These are phyloP conservation scores for Cyathus striatus DNA, from an alignment of 768 basidiomycete genomes.

Conservation along the genomic window DNA sequence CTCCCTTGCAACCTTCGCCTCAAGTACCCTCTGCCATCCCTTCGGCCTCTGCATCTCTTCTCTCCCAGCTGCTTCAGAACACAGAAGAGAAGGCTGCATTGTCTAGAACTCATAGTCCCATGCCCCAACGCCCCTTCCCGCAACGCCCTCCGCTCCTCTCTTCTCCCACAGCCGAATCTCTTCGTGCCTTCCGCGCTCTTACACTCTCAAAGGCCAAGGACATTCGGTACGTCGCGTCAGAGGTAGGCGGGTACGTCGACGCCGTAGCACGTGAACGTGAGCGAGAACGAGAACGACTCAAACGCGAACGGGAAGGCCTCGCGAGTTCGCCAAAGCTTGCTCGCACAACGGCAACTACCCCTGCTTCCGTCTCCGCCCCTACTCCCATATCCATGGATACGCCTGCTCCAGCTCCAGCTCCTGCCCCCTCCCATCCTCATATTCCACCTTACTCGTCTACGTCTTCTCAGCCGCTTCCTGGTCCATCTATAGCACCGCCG, in stretches of 20 bases:
- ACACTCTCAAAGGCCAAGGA: slow-evolving; percentile 47
- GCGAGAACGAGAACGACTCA: slow-evolving; percentile 68
- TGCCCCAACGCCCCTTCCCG: slow-evolving; percentile 1
- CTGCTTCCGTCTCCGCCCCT: slow-evolving; percentile 15
- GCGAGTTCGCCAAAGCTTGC: slow-evolving; percentile 26
- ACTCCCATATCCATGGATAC: slow-evolving; percentile 3
- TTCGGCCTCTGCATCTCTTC: slow-evolving; percentile 9
- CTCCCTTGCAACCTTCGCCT: slow-evolving; percentile 53
- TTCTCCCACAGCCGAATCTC: slow-evolving; percentile 19
- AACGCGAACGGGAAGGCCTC: slow-evolving; percentile 55
- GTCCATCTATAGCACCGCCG: slow-evolving; percentile 21
- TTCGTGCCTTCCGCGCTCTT: slow-evolving; percentile 44
- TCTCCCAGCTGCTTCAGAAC: background rate
- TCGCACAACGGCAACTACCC: slow-evolving; percentile 20
- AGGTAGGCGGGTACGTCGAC: slow-evolving; percentile 71
- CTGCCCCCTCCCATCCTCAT: slow-evolving; percentile 11
- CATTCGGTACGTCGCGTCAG: slow-evolving; percentile 47
- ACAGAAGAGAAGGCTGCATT: background rate
- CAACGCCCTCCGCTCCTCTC: slow-evolving; percentile 21
- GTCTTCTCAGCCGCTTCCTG: slow-evolving; percentile 57
- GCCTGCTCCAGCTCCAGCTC: slow-evolving; percentile 4
- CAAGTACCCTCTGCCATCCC: slow-evolving; percentile 31
- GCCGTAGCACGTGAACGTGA: slow-evolving; percentile 73
- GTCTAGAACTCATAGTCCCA: slow-evolving; percentile 7
- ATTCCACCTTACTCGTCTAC: slow-evolving; percentile 40